Percentiles rank a stretch among this genome's conserved stretches.
Conservation (phyloP, 805 yeast species). For the Vanderwaltozyma verrucispora region DNA sequence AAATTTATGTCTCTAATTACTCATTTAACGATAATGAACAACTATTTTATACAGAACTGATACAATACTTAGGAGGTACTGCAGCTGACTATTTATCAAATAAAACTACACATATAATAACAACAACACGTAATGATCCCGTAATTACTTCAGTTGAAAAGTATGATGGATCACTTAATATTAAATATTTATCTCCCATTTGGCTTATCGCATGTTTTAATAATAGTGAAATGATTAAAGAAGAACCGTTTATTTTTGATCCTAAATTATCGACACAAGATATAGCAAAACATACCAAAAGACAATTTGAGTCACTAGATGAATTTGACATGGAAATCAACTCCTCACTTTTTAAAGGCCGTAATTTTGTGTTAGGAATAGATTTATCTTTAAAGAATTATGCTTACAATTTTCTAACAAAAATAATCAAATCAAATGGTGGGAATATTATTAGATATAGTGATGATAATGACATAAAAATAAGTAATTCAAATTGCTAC, state of each 20-base stretch:
- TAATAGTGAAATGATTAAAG: slow-evolving; percentile 24
- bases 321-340: no score
- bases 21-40: slow-evolving; percentile 53
- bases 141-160: slow-evolving; percentile 43
- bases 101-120: slow-evolving; percentile 69
- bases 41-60: slow-evolving; percentile 50
- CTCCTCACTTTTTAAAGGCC: not conserved
- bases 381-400: not conserved
- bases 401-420: no score
- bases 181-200: slow-evolving; percentile 58
- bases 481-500: slow-evolving; percentile 34
- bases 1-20: slow-evolving; percentile 49
- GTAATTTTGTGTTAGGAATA: not conserved
- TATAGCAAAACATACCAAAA: no score
- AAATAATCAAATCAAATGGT: slow-evolving; percentile 26
- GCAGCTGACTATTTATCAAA: slow-evolving; percentile 48
- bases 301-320: no score
- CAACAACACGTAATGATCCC: slow-evolving; percentile 46
- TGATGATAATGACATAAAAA: slow-evolving; percentile 3
- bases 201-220: slow-evolving; percentile 72
- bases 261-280: no score
- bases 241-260: no score
- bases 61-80: slow-evolving; percentile 64
- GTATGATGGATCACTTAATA: slow-evolving; percentile 9
- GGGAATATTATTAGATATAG: slow-evolving; percentile 35